A percentile compares a stretch with the other conserved stretches of the same genome.
phyloP scores from a whole-genome alignment of 306 rosid species.

The Argentina anserina region DNA sequence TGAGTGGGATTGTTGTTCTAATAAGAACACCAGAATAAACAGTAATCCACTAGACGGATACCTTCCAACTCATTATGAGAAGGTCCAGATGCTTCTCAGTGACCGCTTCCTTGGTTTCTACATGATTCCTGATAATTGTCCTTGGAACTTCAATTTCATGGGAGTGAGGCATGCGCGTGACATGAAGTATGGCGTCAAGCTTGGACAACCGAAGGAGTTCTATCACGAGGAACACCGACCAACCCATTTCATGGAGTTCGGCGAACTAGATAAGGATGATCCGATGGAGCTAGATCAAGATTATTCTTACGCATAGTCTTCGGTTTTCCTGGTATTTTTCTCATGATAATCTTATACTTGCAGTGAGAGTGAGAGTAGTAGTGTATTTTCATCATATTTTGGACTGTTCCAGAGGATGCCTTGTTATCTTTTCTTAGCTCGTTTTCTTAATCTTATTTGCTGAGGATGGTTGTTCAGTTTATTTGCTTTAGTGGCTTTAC shows the following conservation, averaged over 20 bases:
- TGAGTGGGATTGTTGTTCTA: slow-evolving; percentile 84
- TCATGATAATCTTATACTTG: not conserved
- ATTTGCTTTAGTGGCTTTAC: not conserved
- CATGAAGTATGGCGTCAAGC: slow-evolving; percentile 87
- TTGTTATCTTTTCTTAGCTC: not conserved
- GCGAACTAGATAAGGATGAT: slow-evolving; percentile 84
- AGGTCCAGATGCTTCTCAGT: slow-evolving; percentile 97
- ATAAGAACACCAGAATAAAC: slow-evolving; percentile 68
- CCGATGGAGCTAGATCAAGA: slow-evolving; percentile 78
- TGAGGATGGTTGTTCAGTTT: not conserved
- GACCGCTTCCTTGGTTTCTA: slow-evolving; percentile 95
- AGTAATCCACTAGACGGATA: slow-evolving; percentile 88
- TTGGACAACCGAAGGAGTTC: slow-evolving; percentile 81
- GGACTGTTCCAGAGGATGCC: not conserved
- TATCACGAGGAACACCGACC: slow-evolving; percentile 94
- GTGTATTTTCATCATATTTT: not conserved
- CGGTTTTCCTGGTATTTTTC: not conserved
- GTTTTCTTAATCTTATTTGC: too few relatives aligned
- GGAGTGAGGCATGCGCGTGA: slow-evolving; percentile 86
- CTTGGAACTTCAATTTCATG: slow-evolving; percentile 97
- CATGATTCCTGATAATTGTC: slow-evolving; percentile 92
- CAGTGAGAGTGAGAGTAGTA: not conserved
- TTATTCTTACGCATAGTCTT: slow-evolving; percentile 54
- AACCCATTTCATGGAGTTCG: slow-evolving; percentile 90
- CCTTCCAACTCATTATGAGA: slow-evolving; percentile 94